Base-by-base conservation (phyloP, 2,329 filamentous ascomycete species). In the Coniochaeta sp. region DNA sequence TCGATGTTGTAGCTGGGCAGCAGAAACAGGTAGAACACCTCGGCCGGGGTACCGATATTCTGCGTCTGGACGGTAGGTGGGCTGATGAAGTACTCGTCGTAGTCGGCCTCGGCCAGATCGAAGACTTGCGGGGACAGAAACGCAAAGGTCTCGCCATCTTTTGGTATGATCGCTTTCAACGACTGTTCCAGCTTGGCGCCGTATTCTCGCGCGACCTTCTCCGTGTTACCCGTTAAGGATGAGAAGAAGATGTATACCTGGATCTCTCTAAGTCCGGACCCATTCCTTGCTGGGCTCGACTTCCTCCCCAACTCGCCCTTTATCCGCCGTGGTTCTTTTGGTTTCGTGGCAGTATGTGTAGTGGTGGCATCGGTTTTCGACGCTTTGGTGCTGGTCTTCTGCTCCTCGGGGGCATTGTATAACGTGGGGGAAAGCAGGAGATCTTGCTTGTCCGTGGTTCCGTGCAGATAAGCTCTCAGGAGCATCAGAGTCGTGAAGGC, bases 1-100 rank as follows among this genome's bases (percentile, higher is more conserved):
- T 97, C 93, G 68, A 97, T 96, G 70, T 98, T 96, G 78, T 97
- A 98, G 64, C 90, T 93, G 0, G 93, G 95, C 4, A 97, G 74
- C 40, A 98, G 76, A 59, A 98, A 81, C 43, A 96, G 79, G 74
- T 98, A 99, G 67, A 97, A 87, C 67, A 88, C 84, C 63, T 87
- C 85, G 2, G 81, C 76, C 22, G 76, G 74, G 24, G 70, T 70
- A 6, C 70, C 68, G 16, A 73, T 74, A n/a, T 79, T 73, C 1
- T 77, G 71, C 26, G 54, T 38, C 28, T 76, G 71, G 6, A 77
- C 70, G 70, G 89, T 89, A 0, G 93, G 91, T 0, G 87, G 84
- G 2, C 81, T 83, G 61, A 96, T 86, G 70, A 98, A 98, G 74
- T 89, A 96, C 69, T 97, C 92, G 68, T 99, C 93, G 67, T 93